phyloP scores from a whole-genome alignment of 2,329 filamentous ascomycete species.

The Scedosporium boydii region DNA sequence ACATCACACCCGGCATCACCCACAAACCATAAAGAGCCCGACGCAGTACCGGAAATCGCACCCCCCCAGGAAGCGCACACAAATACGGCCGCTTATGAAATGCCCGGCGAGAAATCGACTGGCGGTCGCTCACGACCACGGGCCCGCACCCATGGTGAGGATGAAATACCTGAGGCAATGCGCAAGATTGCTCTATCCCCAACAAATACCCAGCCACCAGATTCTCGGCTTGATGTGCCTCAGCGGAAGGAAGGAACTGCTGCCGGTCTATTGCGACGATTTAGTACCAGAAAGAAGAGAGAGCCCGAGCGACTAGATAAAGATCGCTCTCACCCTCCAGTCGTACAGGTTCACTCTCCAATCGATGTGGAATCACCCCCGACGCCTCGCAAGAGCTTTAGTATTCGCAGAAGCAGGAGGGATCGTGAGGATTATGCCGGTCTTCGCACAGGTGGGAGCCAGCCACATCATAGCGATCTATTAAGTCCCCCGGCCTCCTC shows the following conservation, averaged over 20 bases:
- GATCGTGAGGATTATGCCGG: conserved; percentile 41
- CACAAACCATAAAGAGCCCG: conserved; percentile 26
- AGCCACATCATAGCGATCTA: conserved; percentile 69
- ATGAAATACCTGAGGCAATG: conserved; percentile 68
- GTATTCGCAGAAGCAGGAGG: conserved; percentile 54
- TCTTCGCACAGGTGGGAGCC: conserved; percentile 47
- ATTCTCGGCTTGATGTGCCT: conserved; percentile 47
- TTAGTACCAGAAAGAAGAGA: conserved; percentile 76
- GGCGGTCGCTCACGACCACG: conserved; percentile 75
- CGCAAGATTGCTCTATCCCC: conserved; percentile 45
- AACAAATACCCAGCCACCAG: conserved; percentile 26
- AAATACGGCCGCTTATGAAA: conserved; percentile 74
- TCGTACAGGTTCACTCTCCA: conserved; percentile 71
- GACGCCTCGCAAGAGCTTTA: conserved; percentile 77
- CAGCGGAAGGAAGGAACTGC: conserved; percentile 85
- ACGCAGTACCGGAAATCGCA: conserved; percentile 60
- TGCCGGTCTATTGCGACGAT: conserved; percentile 72
- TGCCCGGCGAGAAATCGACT: conserved; percentile 80
- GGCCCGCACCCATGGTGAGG: conserved; percentile 88
- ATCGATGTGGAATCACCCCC: conserved; percentile 45
- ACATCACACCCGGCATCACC: conserved; percentile 18
- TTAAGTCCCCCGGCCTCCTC: conserved; percentile 62
- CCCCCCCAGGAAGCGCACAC: conserved; percentile 83
- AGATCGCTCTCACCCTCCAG: conserved; percentile 60
- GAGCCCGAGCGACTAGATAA: conserved; percentile 55